Percentiles rank a stretch among this genome's conserved stretches.
phyloP scores from a whole-genome alignment of 192 early-diverging fungal genomes.

The Allomyces arbusculus region DNA sequence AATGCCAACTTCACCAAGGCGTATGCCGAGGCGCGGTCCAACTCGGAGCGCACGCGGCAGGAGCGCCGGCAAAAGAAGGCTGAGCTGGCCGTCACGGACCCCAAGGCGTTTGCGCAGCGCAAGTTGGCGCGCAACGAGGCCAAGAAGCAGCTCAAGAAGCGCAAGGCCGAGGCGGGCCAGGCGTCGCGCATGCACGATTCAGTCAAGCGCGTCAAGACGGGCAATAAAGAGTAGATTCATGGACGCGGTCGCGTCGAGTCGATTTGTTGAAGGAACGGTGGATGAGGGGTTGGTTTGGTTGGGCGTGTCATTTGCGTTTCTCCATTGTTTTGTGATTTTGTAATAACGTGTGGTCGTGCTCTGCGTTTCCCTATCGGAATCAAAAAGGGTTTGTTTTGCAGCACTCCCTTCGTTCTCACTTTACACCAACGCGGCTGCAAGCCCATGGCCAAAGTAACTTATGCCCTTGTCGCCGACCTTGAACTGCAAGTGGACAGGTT shows the following conservation, averaged over 20 bases:
- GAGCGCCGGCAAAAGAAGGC: constrained; percentile 40
- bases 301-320: too few species aligned
- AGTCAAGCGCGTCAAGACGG: background rate
- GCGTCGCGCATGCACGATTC: background rate
- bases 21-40: constrained; percentile 45
- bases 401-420: background rate
- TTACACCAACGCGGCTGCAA: background rate
- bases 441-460: background rate
- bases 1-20: constrained; percentile 42
- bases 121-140: background rate
- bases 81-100: constrained; percentile 19
- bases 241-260: too few species aligned
- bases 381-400: too few species aligned
- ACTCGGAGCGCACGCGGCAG: constrained; percentile 34
- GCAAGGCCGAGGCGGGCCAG: background rate
- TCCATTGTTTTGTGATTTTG: too few species aligned
- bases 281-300: too few species aligned
- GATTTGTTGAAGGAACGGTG: too few species aligned
- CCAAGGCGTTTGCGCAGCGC: background rate
- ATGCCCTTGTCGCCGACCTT: background rate
- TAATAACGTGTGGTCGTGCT: too few species aligned
- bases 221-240: too few species aligned
- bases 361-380: too few species aligned
- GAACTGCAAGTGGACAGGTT: background rate
- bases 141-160: background rate